phyloP scores from a whole-genome alignment of 495 filamentous ascomycete species.

The Penicillium pancosmium region DNA sequence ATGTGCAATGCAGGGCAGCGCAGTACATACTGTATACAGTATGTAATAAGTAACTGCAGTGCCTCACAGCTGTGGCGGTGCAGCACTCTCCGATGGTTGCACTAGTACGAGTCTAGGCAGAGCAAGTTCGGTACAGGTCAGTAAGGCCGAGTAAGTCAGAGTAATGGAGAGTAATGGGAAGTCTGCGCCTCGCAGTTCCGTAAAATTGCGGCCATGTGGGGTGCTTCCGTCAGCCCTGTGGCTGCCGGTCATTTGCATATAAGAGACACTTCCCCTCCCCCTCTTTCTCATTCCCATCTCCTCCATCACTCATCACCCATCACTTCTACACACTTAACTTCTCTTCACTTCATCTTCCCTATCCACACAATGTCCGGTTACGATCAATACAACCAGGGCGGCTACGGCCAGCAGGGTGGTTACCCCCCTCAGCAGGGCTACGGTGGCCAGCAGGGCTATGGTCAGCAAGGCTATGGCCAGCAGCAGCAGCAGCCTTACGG shows the following conservation, averaged over 20 bases:
- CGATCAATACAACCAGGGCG: slow-evolving; percentile 44
- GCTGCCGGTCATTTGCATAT: slow-evolving; percentile 24
- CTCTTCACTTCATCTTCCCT: neutral
- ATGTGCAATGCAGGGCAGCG: slow-evolving; percentile 9
- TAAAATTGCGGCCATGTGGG: slow-evolving; percentile 29
- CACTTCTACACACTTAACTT: slow-evolving; percentile 6
- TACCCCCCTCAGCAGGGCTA: slow-evolving; percentile 40
- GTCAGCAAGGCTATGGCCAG: slow-evolving; percentile 22
- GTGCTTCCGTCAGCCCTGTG: slow-evolving; percentile 33
- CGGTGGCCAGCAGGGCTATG: slow-evolving; percentile 25
- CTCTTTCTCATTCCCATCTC: slow-evolving; percentile 18
- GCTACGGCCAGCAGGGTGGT: slow-evolving; percentile 36
- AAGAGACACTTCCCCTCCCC: slow-evolving; percentile 23
- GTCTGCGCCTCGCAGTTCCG: slow-evolving; percentile 24
- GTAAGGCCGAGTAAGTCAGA: no score
- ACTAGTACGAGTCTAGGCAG: no score
- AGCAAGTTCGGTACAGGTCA: no score
- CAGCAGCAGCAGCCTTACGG: slow-evolving; percentile 22
- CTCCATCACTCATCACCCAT: neutral
- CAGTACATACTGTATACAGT: neutral
- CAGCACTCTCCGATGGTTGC: neutral
- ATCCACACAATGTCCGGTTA: slow-evolving; percentile 44
- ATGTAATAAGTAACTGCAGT: neutral
- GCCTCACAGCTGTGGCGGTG: neutral
- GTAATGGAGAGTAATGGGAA: neutral